Conservation (phyloP, 2,329 filamentous ascomycete species). For the Dactylonectria estremocensis region DNA sequence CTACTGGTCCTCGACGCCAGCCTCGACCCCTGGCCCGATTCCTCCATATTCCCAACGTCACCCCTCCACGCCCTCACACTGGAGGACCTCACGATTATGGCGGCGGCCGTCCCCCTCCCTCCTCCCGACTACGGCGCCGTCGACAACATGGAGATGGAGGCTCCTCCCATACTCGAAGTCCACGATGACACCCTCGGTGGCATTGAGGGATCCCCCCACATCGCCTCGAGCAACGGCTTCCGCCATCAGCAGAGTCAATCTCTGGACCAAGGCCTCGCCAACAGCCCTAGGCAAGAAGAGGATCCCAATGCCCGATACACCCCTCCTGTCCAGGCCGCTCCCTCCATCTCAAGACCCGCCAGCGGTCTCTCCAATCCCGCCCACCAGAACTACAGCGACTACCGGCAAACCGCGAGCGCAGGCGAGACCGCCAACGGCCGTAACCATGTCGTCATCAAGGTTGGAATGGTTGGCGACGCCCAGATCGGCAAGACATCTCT, state of each 20-base stretch:
- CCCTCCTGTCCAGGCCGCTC: constrained; percentile 60
- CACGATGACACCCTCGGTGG: constrained; percentile 67
- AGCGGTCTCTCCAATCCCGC: constrained; percentile 67
- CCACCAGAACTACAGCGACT: constrained; percentile 61
- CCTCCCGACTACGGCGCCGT: constrained; percentile 58
- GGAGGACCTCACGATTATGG: constrained; percentile 57
- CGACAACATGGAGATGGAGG: constrained; percentile 65
- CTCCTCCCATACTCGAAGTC: constrained; percentile 51
- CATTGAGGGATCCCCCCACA: constrained; percentile 64
- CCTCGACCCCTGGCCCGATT: constrained; percentile 5
- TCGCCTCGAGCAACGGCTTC: constrained; percentile 55
- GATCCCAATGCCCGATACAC: constrained; percentile 63
- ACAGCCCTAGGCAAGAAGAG: constrained; percentile 59
- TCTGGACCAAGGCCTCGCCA: constrained; percentile 64
- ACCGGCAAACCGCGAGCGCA: constrained; percentile 58
- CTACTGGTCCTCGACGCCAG: constrained; percentile 9
- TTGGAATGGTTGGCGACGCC: constrained; percentile 99
- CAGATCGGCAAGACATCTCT: constrained; percentile 99
- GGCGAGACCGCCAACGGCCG: constrained; percentile 63
- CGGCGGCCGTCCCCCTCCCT: constrained; percentile 38
- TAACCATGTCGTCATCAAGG: constrained; percentile 95
- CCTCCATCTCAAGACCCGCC: constrained; percentile 68
- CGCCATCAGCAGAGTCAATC: constrained; percentile 65
- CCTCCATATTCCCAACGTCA: constrained; percentile 19
- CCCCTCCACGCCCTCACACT: constrained; percentile 55